Conservation (phyloP, 2,329 filamentous ascomycete genomes). For the Penicillium vulpinum region DNA sequence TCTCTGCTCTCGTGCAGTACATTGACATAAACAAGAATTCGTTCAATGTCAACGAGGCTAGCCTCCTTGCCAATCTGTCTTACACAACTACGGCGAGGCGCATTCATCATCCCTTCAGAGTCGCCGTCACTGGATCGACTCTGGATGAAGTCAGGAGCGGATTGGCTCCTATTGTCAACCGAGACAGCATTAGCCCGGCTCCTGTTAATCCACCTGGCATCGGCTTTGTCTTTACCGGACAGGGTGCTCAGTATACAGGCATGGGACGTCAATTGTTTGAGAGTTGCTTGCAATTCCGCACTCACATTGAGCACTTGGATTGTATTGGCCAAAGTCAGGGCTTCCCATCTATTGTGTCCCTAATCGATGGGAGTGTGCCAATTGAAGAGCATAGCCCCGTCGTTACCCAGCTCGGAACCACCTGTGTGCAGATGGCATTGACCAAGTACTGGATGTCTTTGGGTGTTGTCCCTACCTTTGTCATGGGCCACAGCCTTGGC, state of each 20-base stretch:
- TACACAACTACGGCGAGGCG: conserved; percentile 67
- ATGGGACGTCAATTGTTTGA: conserved; percentile 33
- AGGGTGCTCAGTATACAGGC: conserved; percentile 39
- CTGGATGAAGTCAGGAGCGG: conserved; percentile 17
- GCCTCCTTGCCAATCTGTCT: conserved; percentile 58
- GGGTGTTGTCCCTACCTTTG: conserved; percentile 27
- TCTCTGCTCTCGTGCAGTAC: conserved; percentile 56
- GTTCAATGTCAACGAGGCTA: conserved; percentile 33
- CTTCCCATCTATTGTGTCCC: conserved; percentile 30
- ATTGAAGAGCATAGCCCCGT: conserved; percentile 26
- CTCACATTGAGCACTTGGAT: conserved; percentile 34
- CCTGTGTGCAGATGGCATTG: conserved; percentile 46
- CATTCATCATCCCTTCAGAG: conserved; percentile 42
- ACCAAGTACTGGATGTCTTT: conserved; percentile 33
- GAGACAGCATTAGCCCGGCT: conserved; percentile 21
- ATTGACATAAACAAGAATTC: conserved; percentile 53
- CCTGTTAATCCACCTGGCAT: conserved; percentile 23
- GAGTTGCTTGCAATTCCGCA: conserved; percentile 30
- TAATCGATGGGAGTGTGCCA: conserved; percentile 27
- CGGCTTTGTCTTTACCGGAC: conserved; percentile 39
- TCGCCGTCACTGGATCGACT: conserved; percentile 26
- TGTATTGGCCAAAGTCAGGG: conserved; percentile 30
- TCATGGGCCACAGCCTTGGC: conserved; percentile 37
- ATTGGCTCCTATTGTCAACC: conserved; percentile 19
- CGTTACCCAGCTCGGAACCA: conserved; percentile 41